These are phyloP conservation scores for Acanthamoeba culbertsoni DNA, from an alignment of 208 protist genomes.

Conservation along the genomic window DNA sequence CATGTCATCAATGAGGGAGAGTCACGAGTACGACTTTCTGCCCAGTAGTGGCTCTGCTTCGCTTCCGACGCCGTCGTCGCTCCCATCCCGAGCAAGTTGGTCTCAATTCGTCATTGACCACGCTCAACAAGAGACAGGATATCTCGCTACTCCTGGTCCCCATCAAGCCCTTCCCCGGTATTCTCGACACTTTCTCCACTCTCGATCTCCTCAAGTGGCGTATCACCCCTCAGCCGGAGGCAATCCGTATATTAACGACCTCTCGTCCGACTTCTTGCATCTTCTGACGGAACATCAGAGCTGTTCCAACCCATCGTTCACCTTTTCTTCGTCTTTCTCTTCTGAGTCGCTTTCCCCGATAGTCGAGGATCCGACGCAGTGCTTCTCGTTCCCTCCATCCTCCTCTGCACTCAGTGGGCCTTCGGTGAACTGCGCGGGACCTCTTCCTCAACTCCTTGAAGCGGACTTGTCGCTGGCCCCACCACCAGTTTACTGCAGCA, in stretches of 20 bases:
- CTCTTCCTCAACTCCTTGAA: too few species aligned
- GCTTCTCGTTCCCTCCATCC: too few species aligned
- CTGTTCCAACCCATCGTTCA: slow-evolving; percentile 39
- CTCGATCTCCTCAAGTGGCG: not conserved
- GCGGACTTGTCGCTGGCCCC: too few species aligned
- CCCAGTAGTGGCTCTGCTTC: not conserved
- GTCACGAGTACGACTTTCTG: not conserved
- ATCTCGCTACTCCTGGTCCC: too few species aligned
- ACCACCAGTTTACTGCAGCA: too few species aligned
- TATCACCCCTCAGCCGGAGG: not conserved
- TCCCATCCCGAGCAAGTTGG: not conserved
- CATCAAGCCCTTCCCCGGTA: too few species aligned
- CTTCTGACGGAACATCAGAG: slow-evolving; percentile 7
- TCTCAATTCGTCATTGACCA: slow-evolving; percentile 19
- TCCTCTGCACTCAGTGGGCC: too few species aligned
- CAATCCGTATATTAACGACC: not conserved
- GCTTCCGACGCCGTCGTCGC: not conserved
- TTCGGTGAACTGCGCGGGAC: too few species aligned
- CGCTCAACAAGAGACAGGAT: not conserved
- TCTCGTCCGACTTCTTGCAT: not conserved
- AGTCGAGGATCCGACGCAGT: not conserved
- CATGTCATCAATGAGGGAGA: too few species aligned
- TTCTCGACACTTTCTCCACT: not conserved
- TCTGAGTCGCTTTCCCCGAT: not conserved
- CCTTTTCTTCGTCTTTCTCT: slow-evolving; percentile 11